Conservation (phyloP, 495 filamentous ascomycete species). For the Neurospora sp. region DNA sequence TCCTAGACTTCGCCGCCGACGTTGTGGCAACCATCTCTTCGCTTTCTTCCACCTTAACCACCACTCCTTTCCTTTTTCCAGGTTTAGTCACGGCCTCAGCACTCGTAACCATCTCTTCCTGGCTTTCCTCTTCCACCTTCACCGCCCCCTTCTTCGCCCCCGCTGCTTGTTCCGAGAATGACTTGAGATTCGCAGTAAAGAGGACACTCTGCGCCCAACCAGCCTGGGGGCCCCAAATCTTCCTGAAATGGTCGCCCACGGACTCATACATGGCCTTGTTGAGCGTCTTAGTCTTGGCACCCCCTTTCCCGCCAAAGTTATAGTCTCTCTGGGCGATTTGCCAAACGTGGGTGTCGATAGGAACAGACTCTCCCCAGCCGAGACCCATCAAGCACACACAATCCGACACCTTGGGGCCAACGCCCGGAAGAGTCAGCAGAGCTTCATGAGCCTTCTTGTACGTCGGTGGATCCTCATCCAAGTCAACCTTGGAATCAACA, state of each 20-base stretch:
- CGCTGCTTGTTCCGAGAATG: conserved; percentile 60
- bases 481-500: neutral
- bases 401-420: conserved; percentile 94
- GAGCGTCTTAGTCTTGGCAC: conserved; percentile 65
- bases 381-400: conserved; percentile 96
- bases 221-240: conserved; percentile 85
- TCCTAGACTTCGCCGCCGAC: neutral
- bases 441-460: conserved; percentile 78
- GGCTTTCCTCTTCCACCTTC: conserved; percentile 8
- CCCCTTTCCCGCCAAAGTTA: conserved; percentile 60
- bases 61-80: neutral
- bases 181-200: conserved; percentile 85
- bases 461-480: conserved; percentile 4
- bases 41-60: conserved; percentile 2
- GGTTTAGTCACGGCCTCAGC: conserved; percentile 5
- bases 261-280: conserved; percentile 83
- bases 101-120: conserved; percentile 13
- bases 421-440: conserved; percentile 68
- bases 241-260: conserved; percentile 80
- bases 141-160: conserved; percentile 23
- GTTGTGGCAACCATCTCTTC: neutral
- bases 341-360: conserved; percentile 97
- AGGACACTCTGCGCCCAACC: conserved; percentile 97
- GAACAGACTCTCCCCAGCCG: conserved; percentile 92
- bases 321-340: conserved; percentile 97